phyloP scores from a whole-genome alignment of 495 filamentous ascomycete genomes.

The Penicillium angulare region DNA sequence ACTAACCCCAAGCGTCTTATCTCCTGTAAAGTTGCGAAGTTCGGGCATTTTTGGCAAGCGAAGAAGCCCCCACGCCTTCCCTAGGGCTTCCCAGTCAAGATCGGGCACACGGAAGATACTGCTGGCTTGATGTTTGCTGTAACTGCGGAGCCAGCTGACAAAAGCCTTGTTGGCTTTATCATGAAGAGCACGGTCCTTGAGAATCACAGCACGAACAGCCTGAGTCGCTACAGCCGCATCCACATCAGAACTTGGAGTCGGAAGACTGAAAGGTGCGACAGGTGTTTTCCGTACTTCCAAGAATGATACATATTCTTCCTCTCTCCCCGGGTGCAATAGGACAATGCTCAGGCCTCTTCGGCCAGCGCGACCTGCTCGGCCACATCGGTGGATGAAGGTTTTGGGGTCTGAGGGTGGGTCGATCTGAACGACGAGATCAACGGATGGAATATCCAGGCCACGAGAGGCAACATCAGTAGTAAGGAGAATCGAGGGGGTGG shows the following conservation, averaged over 20 bases:
- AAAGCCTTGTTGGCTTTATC: slow-evolving; percentile 89
- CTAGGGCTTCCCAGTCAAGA: slow-evolving; percentile 80
- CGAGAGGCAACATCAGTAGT: slow-evolving; percentile 85
- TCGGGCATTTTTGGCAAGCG: slow-evolving; percentile 95
- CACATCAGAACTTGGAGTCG: slow-evolving; percentile 51
- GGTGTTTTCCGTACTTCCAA: slow-evolving; percentile 88
- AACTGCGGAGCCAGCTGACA: slow-evolving; percentile 87
- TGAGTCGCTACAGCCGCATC: slow-evolving; percentile 54
- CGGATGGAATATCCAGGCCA: slow-evolving; percentile 90
- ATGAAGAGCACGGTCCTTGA: slow-evolving; percentile 75
- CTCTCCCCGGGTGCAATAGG: slow-evolving; percentile 75
- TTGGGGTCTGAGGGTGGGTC: slow-evolving; percentile 93
- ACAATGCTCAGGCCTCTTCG: slow-evolving; percentile 81
- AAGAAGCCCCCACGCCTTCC: slow-evolving; percentile 77
- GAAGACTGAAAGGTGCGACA: slow-evolving; percentile 58
- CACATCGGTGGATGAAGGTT: slow-evolving; percentile 91
- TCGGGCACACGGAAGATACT: slow-evolving; percentile 87
- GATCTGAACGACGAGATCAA: slow-evolving; percentile 90
- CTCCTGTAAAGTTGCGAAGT: slow-evolving; percentile 63
- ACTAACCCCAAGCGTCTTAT: slow-evolving; percentile 59
- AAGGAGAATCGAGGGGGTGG: slow-evolving; percentile 71
- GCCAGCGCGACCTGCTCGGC: slow-evolving; percentile 87
- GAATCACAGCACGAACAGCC: slow-evolving; percentile 59
- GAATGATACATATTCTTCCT: slow-evolving; percentile 87
- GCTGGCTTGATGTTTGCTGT: slow-evolving; percentile 84